Base-by-base conservation (phyloP, 2,329 filamentous ascomycete genomes). In the Exophiala mesophila region DNA sequence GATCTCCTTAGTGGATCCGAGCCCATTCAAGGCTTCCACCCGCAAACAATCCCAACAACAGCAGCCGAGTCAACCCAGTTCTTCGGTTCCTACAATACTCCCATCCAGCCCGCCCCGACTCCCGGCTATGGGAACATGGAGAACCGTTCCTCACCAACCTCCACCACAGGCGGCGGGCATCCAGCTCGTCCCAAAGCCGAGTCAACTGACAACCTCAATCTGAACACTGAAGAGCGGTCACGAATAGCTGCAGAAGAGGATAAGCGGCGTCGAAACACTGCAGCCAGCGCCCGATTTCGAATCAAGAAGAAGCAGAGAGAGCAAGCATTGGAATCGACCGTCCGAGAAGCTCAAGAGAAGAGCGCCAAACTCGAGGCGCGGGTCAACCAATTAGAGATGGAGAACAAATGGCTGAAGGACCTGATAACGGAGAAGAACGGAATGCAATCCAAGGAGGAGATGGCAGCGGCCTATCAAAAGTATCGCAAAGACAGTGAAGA, bases 241-340 rank as follows among this genome's bases (percentile, higher is more conserved):
- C 82, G 85, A 28, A 55, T 80, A 4, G 83, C 83, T 9, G 87
- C 87, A 16, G 88, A 94, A 64, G 88, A 94, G 66, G 88, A 94
- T 63, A 94, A 94, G 70, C 83, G 88, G 36, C 80, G 87, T 45
- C 81, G 88, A 52, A 94, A 94, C 68, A 94, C 88, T 2, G 88
- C 88, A 21, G 88, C 88, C 41, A 88, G 83, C 53, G 88, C 88
- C 13, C 83, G 88, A 36, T 94, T 94, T 75, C 83, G 88, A 46
- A 80, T 92, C 62, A 94, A 94, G 80, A 94, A 94, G 82, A 94
- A 94, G 78, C 86, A 92, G 68, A 83, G 88, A 37, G 88, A 94
- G 70, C 85, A 89, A 64, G 83, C 85, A 6, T 78, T 98, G 39
- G 86, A 90, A 65, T 80, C 80, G 58, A 83, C 80, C 3, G 82